Evolutionary conservation across 2,329 filamentous ascomycete genomes (phyloP).

Genomic region (Sclerotinia spermophila): DNA sequence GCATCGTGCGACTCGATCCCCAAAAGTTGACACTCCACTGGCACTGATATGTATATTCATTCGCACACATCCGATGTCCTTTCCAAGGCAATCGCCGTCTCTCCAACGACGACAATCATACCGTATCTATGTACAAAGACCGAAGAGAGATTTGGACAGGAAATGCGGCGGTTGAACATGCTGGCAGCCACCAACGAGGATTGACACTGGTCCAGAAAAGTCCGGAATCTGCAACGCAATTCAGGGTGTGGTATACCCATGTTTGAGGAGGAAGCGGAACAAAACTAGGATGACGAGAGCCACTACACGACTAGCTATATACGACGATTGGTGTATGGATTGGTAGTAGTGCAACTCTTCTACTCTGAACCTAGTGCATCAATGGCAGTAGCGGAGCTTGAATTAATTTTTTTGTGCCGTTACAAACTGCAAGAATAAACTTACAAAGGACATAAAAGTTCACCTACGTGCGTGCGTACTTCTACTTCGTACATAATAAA

Average conservation of each 20-base stretch:
- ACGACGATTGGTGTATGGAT: constrained; percentile 16
- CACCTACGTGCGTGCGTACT: background rate
- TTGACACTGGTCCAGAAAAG: constrained; percentile 7
- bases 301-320: constrained; percentile 16
- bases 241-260: constrained; percentile 22
- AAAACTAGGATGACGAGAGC: constrained; percentile 22
- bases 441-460: background rate
- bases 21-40: background rate
- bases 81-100: background rate
- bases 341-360: constrained; percentile 5
- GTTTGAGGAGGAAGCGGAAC: constrained; percentile 17
- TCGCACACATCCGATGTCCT: background rate
- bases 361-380: constrained; percentile 5
- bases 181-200: constrained; percentile 19
- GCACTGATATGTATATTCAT: background rate
- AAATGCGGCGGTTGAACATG: constrained; percentile 20
- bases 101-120: background rate
- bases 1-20: constrained; percentile 12
- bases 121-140: constrained; percentile 4
- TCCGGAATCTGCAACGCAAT: constrained; percentile 18
- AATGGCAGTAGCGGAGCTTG: background rate
- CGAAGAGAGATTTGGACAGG: background rate
- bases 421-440: constrained; percentile 2
- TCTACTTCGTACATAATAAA: no score
- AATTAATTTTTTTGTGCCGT: background rate